A percentile compares a stretch with the other conserved stretches of the same genome.
phyloP scores from a whole-genome alignment of 768 basidiomycete genomes.

The Podaxis sp. region DNA sequence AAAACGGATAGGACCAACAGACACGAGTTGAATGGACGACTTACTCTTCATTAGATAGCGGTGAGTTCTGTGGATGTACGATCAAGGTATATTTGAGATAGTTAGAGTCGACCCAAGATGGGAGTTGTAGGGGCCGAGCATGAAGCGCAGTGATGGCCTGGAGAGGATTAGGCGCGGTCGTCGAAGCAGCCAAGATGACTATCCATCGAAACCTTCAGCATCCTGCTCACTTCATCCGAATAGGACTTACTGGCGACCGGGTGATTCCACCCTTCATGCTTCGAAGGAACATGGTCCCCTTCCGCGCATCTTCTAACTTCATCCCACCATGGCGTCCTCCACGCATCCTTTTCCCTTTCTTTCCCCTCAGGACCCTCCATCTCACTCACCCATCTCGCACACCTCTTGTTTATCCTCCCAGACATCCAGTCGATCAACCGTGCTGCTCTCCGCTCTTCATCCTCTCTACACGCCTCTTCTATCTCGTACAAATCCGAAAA shows the following conservation, averaged over 20 bases:
- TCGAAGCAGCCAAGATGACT: slow-evolving; percentile 85
- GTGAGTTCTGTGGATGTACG: slow-evolving; percentile 67
- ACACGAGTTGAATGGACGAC: slow-evolving; percentile 28
- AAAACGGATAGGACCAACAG: slow-evolving; percentile 2
- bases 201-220: slow-evolving; percentile 11
- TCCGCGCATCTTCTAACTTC: slow-evolving; percentile 76
- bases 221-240: not conserved
- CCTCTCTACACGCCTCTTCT: slow-evolving; percentile 72
- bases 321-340: slow-evolving; percentile 83
- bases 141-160: slow-evolving; percentile 79
- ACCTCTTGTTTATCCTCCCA: slow-evolving; percentile 61
- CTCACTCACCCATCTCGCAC: slow-evolving; percentile 70
- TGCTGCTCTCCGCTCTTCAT: slow-evolving; percentile 74
- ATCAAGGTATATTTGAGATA: slow-evolving; percentile 74
- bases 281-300: slow-evolving; percentile 72
- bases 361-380: slow-evolving; percentile 40
- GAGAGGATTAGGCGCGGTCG: slow-evolving; percentile 76
- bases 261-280: slow-evolving; percentile 82
- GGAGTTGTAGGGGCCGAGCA: slow-evolving; percentile 62
- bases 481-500: slow-evolving; percentile 77
- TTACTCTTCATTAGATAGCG: slow-evolving; percentile 77
- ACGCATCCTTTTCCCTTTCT: slow-evolving; percentile 37
- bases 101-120: slow-evolving; percentile 77
- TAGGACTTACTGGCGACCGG: slow-evolving; percentile 72
- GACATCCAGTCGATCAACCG: slow-evolving; percentile 88